These are phyloP conservation scores for Mikania micrantha DNA, from an alignment of 129 eudicot genomes.

Conservation along the genomic window DNA sequence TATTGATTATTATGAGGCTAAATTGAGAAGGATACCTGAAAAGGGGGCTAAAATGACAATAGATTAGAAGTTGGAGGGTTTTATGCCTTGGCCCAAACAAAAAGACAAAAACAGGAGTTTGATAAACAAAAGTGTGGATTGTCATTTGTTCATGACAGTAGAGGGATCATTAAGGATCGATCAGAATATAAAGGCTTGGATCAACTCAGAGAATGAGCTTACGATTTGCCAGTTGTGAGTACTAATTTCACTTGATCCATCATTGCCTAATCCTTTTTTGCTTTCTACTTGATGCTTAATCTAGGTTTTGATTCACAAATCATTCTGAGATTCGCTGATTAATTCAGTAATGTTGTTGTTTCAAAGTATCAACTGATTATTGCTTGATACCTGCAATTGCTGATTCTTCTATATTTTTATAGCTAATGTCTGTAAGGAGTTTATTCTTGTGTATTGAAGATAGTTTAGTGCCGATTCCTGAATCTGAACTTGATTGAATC, in stretches of 20 bases:
- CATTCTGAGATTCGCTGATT: background rate
- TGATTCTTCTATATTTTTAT: background rate
- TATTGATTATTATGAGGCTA: background rate
- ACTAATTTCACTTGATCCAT: background rate
- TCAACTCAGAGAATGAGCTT: background rate
- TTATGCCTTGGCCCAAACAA: background rate
- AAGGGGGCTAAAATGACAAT: background rate
- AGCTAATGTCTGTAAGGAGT: background rate
- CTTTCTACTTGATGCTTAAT: background rate
- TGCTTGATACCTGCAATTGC: background rate
- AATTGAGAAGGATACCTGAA: background rate
- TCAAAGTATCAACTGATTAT: background rate
- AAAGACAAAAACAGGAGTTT: conserved; percentile 4
- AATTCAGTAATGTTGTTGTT: background rate
- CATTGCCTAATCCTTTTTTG: background rate
- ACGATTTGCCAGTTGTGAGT: background rate
- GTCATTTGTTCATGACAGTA: background rate
- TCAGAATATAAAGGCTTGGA: background rate
- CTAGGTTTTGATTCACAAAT: background rate
- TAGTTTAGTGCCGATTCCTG: background rate
- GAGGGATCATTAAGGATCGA: background rate
- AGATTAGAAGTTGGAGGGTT: background rate
- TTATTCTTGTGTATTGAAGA: background rate
- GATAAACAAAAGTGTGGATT: background rate
- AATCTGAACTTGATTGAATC: background rate